Base-by-base conservation (phyloP, 2,329 filamentous ascomycete species). In the Aspergillus awamori region DNA sequence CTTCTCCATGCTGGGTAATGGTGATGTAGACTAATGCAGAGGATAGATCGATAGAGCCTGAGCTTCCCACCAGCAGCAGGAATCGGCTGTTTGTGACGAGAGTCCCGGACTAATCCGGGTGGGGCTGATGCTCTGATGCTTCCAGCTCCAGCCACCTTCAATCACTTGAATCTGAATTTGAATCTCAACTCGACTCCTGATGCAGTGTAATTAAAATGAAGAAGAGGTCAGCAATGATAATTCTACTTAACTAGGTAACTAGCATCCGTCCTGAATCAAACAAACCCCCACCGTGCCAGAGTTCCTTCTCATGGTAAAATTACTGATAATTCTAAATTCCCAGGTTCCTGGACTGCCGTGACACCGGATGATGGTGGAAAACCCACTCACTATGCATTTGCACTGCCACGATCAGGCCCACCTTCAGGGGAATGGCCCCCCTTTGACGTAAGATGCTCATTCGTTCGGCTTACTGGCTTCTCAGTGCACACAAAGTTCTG, bases 371-470 rank as follows among this genome's bases (percentile, higher is more conserved):
- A 15, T 4, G 22, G 30, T 49, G 47, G 24, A 30, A 51, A 51
- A 51, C 47, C 24, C 33, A 36, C n/a, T 51, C 47, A 24, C 45
- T 24, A 24, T 26, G 45, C 33, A 49, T 30, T 13, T 51, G 47
- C 47, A 51, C 47, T 51, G 47, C 47, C 47, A 51, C 47, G 24
- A 51, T 51, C 47, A 30, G 47, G n/a, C 47, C 47, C 47, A 51
- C 47, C 26, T 15, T 51, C 47, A 51, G 47, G 47, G 47, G 47
- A 33, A 30, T n/a, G 24, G 41, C 20, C 41, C 41, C 33, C 33
- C 20, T 20, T 45, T 45, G 41, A 45, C 41, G 41, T 45, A 45
- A 45, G 20, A 45, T 22, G 22, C 15, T 20, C 41, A 24, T 45
- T 45, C 41, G 5, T n/a, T 45, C 41, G 41, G 39, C 17, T 8